Conservation (phyloP, 2,329 filamentous ascomycete species). For the Claviceps maximensis region DNA sequence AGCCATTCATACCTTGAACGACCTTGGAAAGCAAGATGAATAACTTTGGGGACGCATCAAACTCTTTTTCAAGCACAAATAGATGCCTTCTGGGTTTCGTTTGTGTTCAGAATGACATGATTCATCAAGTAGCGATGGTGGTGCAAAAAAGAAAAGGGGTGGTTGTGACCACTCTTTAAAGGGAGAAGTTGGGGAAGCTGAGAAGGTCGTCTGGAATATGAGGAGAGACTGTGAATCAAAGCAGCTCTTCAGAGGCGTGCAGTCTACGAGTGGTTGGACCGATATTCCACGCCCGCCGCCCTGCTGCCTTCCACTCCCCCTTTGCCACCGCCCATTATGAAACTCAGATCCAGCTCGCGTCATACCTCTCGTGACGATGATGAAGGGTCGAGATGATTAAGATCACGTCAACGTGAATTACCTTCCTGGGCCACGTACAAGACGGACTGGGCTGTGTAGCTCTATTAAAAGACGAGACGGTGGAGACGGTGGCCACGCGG, state of each 20-base stretch:
- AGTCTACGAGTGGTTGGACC: not conserved
- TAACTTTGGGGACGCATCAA: not conserved
- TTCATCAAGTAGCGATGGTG: not conserved
- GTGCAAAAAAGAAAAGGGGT: not conserved
- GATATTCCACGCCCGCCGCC: not conserved
- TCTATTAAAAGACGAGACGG: not conserved
- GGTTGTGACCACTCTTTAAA: not conserved
- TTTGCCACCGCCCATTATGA: not conserved
- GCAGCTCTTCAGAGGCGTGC: not conserved
- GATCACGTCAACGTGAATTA: not conserved
- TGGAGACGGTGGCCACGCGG: not conserved
- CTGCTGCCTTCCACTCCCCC: not conserved
- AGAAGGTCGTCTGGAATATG: not conserved
- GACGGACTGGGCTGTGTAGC: not conserved
- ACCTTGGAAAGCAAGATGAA: not conserved
- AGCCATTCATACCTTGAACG: conserved; percentile 2
- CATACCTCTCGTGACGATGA: not conserved
- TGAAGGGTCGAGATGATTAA: not conserved
- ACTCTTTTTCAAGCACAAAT: not conserved
- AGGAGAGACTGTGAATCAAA: not conserved
- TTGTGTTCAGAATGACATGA: not conserved
- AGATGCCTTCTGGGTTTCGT: not conserved
- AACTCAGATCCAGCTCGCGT: not conserved
- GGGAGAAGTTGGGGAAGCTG: not conserved
- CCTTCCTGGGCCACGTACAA: not conserved